Evolutionary conservation across 306 rosid genomes (phyloP), one percentile per base, ranked within the genome.

Genomic region (Pterocarpus santalinus): DNA sequence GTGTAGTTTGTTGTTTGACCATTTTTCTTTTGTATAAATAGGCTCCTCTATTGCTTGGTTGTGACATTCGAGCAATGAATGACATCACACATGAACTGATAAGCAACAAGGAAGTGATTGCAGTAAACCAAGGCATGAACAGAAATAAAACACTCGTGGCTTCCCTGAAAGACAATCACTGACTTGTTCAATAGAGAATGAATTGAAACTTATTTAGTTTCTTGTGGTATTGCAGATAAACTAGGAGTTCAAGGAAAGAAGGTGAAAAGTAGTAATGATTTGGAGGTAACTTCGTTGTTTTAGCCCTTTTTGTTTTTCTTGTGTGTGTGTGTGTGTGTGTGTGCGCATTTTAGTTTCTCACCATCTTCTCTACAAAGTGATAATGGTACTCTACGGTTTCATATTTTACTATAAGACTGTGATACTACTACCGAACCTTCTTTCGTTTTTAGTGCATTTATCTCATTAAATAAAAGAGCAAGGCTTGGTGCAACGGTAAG

Each of bases 211-310:
- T 47, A 34, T 22, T 22, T 22, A 22, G 28, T 22, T 22, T 22
- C 34, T 47, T 81, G 7, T 52, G 6, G 8, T 43, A 36, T 73
- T 83, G 82, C 84, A 92, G 95, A 92, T 69, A 77, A 81, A 62
- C 86, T 88, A 30, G 95, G 95, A 84, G 87, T 83, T 52, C 95
- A 92, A 82, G 97, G 97, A 65, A 87, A 80, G 79, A 91, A 91
- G 80, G 88, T 92, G 51, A 87, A 83, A 78, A 80, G 63, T 49
- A 60, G 52, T 34, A 80, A 80, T 17, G 89, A 81, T 77, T 86
- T 91, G 74, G 94, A 92, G 95, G 97, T 90, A 73, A 64, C 57
- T 81, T 34, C 58, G 53, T 53, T 61, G 28, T 22, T 22, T 22
- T 22, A 22, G n/a, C 71, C 74, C 36, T 7, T 7, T 65, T 68